phyloP scores from a whole-genome alignment of 805 yeast genomes.

The Yarrowia divulgata region DNA sequence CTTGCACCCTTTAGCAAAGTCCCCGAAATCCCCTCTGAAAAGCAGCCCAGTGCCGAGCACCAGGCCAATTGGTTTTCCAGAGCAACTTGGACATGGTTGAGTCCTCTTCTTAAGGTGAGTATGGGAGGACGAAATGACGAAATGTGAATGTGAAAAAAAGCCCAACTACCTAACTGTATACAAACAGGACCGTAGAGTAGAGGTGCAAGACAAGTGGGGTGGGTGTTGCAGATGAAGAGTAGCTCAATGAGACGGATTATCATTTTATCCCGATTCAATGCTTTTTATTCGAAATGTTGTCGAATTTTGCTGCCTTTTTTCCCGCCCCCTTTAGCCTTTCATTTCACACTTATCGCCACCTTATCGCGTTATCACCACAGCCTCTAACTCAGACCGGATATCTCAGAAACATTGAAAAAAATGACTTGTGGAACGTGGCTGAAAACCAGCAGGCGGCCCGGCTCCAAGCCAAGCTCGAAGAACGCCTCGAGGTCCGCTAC shows the following conservation, averaged over 20 bases:
- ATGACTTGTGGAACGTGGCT: slow-evolving; percentile 57
- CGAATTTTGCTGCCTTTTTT: not conserved
- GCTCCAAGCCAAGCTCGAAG: slow-evolving; percentile 49
- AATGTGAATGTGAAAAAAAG: too few relatives aligned
- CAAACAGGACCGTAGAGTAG: too few relatives aligned
- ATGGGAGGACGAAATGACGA: not conserved
- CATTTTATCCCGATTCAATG: not conserved
- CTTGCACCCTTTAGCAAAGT: slow-evolving; percentile 31
- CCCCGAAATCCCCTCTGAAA: slow-evolving; percentile 13
- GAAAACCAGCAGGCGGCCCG: slow-evolving; percentile 50
- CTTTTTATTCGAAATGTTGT: not conserved
- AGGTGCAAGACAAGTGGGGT: too few relatives aligned
- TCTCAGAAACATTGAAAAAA: slow-evolving; percentile 62
- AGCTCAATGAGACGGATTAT: too few relatives aligned
- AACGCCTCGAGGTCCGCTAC: slow-evolving; percentile 44
- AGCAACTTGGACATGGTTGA: slow-evolving; percentile 61
- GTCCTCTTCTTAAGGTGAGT: slow-evolving; percentile 70
- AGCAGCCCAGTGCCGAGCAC: slow-evolving; percentile 13
- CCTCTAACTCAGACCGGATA: slow-evolving; percentile 64
- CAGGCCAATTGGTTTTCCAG: slow-evolving; percentile 5
- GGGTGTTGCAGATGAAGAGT: too few relatives aligned
- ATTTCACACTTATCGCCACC: not conserved
- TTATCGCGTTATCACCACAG: not conserved
- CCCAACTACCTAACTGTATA: too few relatives aligned
- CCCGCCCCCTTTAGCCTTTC: not conserved